A percentile compares a stretch with the other conserved stretches of the same genome.
Conservation (phyloP, 2,329 filamentous ascomycete genomes). For the Cryphonectria radicalis region DNA sequence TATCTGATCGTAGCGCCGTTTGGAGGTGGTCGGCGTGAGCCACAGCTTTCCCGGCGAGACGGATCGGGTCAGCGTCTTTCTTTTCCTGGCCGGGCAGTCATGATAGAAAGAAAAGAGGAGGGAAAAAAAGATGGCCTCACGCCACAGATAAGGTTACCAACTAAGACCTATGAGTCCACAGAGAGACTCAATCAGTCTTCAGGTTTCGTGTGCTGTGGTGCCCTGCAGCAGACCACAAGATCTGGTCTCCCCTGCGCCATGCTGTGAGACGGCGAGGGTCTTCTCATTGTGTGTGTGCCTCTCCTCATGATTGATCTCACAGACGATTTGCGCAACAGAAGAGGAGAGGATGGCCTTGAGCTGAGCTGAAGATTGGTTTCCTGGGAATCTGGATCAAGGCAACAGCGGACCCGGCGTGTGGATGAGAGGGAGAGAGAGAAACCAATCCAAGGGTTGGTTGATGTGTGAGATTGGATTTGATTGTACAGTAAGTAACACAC, state of each 20-base stretch:
- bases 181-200: too few species aligned
- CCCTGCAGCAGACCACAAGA: neutral
- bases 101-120: neutral
- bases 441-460: neutral
- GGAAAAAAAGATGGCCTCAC: neutral
- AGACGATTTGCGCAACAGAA: too few species aligned
- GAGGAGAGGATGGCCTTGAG: too few species aligned
- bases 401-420: neutral
- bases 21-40: slow-evolving; percentile 1
- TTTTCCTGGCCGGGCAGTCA: neutral
- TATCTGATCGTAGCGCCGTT: neutral
- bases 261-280: too few species aligned
- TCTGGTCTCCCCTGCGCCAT: neutral
- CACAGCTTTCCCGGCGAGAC: slow-evolving; percentile 12
- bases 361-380: too few species aligned
- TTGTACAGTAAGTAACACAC: neutral
- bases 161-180: neutral
- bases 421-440: too few species aligned
- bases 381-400: too few species aligned
- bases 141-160: neutral
- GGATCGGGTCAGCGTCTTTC: neutral
- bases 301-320: too few species aligned
- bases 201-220: too few species aligned
- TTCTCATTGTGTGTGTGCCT: too few species aligned
- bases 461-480: neutral